Evolutionary conservation across 139 green algal species (phyloP), one percentile per base, ranked within the genome.

Genomic region (Raphidocelis subcapitata): DNA sequence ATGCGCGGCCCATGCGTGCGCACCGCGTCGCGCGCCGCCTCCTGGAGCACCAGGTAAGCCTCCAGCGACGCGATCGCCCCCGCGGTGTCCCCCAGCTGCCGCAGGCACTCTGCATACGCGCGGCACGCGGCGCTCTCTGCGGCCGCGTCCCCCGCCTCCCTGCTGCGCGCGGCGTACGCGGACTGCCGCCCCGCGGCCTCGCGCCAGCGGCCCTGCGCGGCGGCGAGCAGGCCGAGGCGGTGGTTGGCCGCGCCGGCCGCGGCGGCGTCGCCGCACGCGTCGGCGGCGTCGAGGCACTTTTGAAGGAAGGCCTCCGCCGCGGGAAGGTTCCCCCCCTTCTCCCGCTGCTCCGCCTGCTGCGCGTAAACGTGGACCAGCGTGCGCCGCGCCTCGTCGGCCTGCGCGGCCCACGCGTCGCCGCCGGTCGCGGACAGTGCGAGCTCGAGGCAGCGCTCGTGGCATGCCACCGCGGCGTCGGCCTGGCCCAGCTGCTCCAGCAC

Each of bases 81-180:
- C 15, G 67, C 41, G 18, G 52, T 37, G 64, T 89, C 72, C 21
- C 74, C 70, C n/a, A 84, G 64, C 28, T 64, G 60, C 67, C 73
- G 61, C 28, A 87, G 74, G 68, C 85, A 89, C 54, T 84, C 70
- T 21, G 83, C 79, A 47, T 75, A 82, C 28, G 79, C 77, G 16
- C 75, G 80, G 55, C 82, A 82, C 24, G 85, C 85, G 14, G 66
- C 67, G 31, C 83, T 87, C 81, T 90, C 83, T 15, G 84, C 82
- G 21, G 74, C 79, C 76, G 83, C 77, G 66, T 91, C 86, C 10
- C 54, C 70, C 41, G 55, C 26, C 29, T 72, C 52, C 26, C 73
- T 37, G 37, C 47, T 68, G 31, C 60, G 24, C 8, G 28, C 55
- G 55, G 55, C 55, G 26, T 33, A 63, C 26, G 14, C 61, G 12